phyloP scores from a whole-genome alignment of 331 rosid genomes.

The Acacia concinna region DNA sequence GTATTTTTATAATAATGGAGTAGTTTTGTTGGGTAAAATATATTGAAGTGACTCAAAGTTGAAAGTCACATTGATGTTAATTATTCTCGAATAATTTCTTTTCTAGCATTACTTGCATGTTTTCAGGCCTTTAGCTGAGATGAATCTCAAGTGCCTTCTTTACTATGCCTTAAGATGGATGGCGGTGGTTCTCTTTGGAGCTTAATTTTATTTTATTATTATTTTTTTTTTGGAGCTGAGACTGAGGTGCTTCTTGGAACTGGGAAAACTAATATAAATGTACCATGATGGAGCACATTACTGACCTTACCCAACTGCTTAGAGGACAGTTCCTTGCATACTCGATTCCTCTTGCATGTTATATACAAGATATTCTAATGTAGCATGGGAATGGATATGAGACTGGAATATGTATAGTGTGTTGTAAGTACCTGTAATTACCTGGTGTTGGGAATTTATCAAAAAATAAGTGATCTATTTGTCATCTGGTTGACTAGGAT shows the following conservation, averaged over 20 bases:
- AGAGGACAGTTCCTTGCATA: background rate
- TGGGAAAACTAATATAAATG: background rate
- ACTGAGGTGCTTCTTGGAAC: background rate
- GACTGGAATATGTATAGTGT: background rate
- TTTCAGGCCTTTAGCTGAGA: constrained; percentile 21
- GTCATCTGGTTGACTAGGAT: background rate
- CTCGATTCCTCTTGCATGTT: background rate
- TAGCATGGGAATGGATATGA: background rate
- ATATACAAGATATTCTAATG: background rate
- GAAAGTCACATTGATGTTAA: background rate
- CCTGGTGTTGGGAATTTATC: background rate
- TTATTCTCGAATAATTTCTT: constrained; percentile 14
- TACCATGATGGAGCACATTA: background rate
- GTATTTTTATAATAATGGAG: constrained; percentile 12
- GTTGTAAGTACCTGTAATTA: background rate
- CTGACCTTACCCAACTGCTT: background rate
- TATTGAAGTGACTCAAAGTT: background rate
- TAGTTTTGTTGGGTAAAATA: background rate
- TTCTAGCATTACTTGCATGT: constrained; percentile 9
- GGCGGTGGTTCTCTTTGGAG: background rate
- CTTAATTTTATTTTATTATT: background rate
- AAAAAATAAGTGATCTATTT: background rate
- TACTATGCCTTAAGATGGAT: background rate
- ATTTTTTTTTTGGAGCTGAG: background rate
- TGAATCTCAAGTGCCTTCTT: constrained; percentile 10